Conservation (phyloP, 1,284 basidiomycete species). For the Anthracocystis walkeri region DNA sequence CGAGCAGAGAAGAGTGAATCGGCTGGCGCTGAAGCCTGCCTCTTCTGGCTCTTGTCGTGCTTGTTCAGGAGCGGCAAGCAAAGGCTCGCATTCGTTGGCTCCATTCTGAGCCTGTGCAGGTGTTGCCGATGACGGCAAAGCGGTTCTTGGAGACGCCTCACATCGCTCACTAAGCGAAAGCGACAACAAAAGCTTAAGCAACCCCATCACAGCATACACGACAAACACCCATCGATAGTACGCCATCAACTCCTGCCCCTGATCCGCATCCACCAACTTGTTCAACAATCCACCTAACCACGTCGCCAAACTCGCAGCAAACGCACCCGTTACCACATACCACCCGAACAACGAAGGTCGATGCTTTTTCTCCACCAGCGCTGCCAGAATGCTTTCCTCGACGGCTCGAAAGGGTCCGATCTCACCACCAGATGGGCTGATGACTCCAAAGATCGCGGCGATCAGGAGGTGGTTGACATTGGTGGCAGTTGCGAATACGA, state of each 20-base stretch:
- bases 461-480: conserved; percentile 11
- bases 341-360: conserved; percentile 23
- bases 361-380: conserved; percentile 22
- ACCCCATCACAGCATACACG: conserved; percentile 19
- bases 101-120: background rate
- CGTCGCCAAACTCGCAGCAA: conserved; percentile 27
- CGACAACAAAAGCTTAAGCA: conserved; percentile 22
- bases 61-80: background rate
- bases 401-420: conserved; percentile 32
- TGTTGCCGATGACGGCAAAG: background rate
- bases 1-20: conserved; percentile 17
- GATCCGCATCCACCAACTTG: background rate
- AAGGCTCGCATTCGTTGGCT: conserved; percentile 14
- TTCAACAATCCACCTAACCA: conserved; percentile 20
- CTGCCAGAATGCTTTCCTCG: conserved; percentile 26
- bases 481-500: conserved; percentile 20
- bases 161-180: conserved; percentile 16
- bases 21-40: background rate
- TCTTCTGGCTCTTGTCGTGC: background rate
- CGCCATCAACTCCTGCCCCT: background rate
- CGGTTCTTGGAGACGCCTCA: background rate
- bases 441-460: conserved; percentile 25
- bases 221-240: conserved; percentile 25
- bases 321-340: conserved; percentile 23
- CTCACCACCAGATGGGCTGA: conserved; percentile 26